These are phyloP conservation scores for Trametes hirsuta DNA, from an alignment of 1,284 basidiomycete genomes.

Conservation along the genomic window DNA sequence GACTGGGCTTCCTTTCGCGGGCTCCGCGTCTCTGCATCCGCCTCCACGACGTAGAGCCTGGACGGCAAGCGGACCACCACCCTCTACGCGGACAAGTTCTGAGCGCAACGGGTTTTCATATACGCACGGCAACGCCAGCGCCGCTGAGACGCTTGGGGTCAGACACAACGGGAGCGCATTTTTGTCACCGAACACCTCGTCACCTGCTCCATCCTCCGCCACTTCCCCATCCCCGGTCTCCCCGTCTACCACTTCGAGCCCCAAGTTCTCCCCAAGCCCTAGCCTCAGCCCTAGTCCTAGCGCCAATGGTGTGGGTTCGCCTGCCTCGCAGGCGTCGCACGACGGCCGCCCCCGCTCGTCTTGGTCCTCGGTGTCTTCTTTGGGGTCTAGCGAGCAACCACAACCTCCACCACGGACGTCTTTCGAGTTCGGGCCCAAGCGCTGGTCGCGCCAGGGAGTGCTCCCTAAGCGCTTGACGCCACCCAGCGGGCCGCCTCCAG, in stretches of 20 bases:
- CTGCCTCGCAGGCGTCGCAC: conserved; percentile 7
- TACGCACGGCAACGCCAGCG: conserved; percentile 38
- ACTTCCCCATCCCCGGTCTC: conserved; percentile 16
- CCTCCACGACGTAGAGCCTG: conserved; percentile 59
- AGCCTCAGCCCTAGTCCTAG: conserved; percentile 22
- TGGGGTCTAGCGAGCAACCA: conserved; percentile 43
- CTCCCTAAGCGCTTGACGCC: conserved; percentile 58
- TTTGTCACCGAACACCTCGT: conserved; percentile 19
- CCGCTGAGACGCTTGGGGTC: conserved; percentile 41
- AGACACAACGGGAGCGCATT: conserved; percentile 27
- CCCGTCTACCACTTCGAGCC: conserved; percentile 21
- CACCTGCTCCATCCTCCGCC: conserved; percentile 16
- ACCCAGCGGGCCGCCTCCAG: conserved; percentile 61
- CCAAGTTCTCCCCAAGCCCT: conserved; percentile 16
- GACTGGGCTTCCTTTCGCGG: conserved; percentile 12
- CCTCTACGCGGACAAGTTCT: conserved; percentile 18
- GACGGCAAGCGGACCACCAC: conserved; percentile 40
- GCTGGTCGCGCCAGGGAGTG: conserved; percentile 61
- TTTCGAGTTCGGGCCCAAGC: conserved; percentile 43
- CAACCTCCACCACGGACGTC: conserved; percentile 27
- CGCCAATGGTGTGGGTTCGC: conserved; percentile 14
- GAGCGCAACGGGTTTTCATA: conserved; percentile 30
- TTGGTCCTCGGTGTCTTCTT: conserved; percentile 57
- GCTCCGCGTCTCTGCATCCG: conserved; percentile 59
- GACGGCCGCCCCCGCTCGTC: conserved; percentile 42